A percentile compares a stretch with the other conserved stretches of the same genome.
Evolutionary conservation across 352 stramenopile species (phyloP).

Genomic region (Globisporangium solare): DNA sequence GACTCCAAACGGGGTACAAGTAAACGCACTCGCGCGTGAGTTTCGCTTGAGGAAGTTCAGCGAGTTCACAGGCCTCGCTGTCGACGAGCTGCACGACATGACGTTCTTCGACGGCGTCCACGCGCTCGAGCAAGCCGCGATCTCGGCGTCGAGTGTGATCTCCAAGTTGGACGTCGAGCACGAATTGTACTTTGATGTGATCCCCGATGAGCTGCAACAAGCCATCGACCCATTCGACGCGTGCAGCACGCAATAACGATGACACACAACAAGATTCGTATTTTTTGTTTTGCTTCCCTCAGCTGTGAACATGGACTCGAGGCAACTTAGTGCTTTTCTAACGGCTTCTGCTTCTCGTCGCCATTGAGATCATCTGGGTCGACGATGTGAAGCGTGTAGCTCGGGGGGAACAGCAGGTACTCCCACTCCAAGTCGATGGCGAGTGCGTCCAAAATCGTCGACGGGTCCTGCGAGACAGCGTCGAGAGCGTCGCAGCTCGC

Average conservation of each 20-base stretch:
- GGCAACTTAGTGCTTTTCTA: neutral
- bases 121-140: slow-evolving; percentile 11
- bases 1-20: no score
- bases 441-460: slow-evolving; percentile 34
- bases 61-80: slow-evolving; percentile 14
- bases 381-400: slow-evolving; percentile 30
- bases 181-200: slow-evolving; percentile 32
- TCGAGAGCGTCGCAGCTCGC: slow-evolving; percentile 29
- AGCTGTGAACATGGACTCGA: neutral
- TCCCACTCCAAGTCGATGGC: slow-evolving; percentile 22
- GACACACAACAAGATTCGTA: neutral
- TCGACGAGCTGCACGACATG: slow-evolving; percentile 14
- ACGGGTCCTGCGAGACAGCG: slow-evolving; percentile 10
- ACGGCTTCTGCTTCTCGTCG: neutral
- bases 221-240: slow-evolving; percentile 25
- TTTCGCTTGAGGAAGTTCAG: no score
- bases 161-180: slow-evolving; percentile 9
- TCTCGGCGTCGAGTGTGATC: slow-evolving; percentile 9
- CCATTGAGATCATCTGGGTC: slow-evolving; percentile 28
- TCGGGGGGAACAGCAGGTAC: slow-evolving; percentile 29
- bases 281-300: no score
- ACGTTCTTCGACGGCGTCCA: slow-evolving; percentile 21
- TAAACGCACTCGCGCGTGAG: no score
- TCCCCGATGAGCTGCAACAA: slow-evolving; percentile 24
- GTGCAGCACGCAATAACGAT: slow-evolving; percentile 7